Evolutionary conservation across 2,329 filamentous ascomycete genomes (phyloP).

Genomic region (Diaporthe sp.): DNA sequence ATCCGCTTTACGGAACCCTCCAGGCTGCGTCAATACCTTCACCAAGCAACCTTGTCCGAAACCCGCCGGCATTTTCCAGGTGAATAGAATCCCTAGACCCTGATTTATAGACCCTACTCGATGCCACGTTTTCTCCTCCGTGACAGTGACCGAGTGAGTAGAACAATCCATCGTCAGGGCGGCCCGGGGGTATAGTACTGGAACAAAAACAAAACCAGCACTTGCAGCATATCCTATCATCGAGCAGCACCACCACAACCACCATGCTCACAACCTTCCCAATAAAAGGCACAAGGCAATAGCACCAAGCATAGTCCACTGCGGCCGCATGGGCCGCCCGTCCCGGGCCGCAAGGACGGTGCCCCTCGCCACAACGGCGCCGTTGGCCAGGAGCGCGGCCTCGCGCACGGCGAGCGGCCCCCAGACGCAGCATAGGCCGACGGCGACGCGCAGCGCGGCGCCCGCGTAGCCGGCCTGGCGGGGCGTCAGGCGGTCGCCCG

Average conservation of each 20-base stretch:
- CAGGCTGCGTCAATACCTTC: too few species aligned
- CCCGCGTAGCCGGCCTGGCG: constrained; percentile 42
- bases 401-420: constrained; percentile 36
- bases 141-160: too few species aligned
- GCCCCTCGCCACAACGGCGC: constrained; percentile 41
- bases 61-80: too few species aligned
- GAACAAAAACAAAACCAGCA: background rate
- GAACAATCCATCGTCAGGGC: too few species aligned
- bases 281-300: constrained; percentile 37
- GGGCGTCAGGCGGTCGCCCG: constrained; percentile 42
- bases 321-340: constrained; percentile 42
- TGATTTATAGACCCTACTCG: too few species aligned
- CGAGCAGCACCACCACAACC: constrained; percentile 46
- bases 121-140: too few species aligned
- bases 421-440: constrained; percentile 44
- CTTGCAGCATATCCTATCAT: constrained; percentile 66
- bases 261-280: constrained; percentile 27
- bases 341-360: constrained; percentile 43
- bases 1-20: too few species aligned
- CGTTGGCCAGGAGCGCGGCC: constrained; percentile 42
- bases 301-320: constrained; percentile 44
- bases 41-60: too few species aligned
- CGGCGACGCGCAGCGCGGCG: constrained; percentile 42
- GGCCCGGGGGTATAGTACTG: too few species aligned
- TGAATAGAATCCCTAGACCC: too few species aligned